phyloP scores from a whole-genome alignment of 192 early-diverging fungal genomes.

The Obelidium mucronatum region DNA sequence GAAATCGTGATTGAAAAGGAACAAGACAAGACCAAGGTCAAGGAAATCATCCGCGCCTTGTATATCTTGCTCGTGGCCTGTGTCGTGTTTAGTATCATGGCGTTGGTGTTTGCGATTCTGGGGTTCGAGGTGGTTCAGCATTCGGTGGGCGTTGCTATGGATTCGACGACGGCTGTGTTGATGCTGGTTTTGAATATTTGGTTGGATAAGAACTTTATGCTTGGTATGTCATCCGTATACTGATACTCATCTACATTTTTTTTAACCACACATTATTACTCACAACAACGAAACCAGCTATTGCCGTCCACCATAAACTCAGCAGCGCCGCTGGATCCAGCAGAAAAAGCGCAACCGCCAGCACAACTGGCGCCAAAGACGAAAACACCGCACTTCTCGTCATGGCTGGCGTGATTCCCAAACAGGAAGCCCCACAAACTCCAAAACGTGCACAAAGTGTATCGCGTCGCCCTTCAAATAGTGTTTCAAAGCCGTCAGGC shows the following conservation, averaged over 20 bases:
- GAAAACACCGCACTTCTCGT: not conserved
- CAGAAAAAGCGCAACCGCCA: not conserved
- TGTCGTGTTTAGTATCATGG: not conserved
- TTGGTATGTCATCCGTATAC: not conserved
- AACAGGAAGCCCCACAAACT: no score
- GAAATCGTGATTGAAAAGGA: not conserved
- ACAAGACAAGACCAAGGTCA: not conserved
- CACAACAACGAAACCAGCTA: not conserved
- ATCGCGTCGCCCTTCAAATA: no score
- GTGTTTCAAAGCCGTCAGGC: no score
- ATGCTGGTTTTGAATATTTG: constrained; percentile 7
- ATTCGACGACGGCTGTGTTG: not conserved
- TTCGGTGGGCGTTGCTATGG: not conserved
- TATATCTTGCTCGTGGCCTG: not conserved
- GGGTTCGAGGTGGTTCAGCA: not conserved
- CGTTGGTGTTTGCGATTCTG: not conserved
- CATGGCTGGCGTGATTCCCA: not conserved
- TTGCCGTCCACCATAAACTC: not conserved
- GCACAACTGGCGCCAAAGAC: not conserved
- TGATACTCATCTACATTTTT: not conserved
- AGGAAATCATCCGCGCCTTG: not conserved
- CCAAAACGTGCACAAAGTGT: no score
- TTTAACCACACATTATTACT: no score
- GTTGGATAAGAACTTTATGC: constrained; percentile 10
- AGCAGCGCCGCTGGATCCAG: no score